phyloP scores from a whole-genome alignment of 306 rosid genomes.

The Glycine tomentella region DNA sequence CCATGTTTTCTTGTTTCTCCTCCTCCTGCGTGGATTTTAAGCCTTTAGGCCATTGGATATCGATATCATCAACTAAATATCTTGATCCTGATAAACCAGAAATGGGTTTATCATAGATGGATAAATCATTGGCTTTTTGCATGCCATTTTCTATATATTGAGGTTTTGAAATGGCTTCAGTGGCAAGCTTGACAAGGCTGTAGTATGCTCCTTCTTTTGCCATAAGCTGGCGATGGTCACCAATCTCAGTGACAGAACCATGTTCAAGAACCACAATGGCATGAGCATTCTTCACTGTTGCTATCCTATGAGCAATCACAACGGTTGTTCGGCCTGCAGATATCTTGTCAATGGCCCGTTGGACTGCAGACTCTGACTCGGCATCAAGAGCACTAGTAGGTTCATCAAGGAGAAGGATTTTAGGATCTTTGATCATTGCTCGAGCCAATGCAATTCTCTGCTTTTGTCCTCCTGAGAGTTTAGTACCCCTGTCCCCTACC shows the following conservation, averaged over 20 bases:
- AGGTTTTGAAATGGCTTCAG: slow-evolving; percentile 60
- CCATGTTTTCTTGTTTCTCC: slow-evolving; percentile 48
- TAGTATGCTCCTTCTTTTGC: slow-evolving; percentile 71
- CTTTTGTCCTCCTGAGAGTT: slow-evolving; percentile 92
- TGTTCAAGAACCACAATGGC: slow-evolving; percentile 77
- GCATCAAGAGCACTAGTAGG: slow-evolving; percentile 93
- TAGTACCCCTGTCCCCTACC: slow-evolving; percentile 89
- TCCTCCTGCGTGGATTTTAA: slow-evolving; percentile 46
- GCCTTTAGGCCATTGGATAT: neutral
- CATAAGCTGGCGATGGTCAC: slow-evolving; percentile 80
- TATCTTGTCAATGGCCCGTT: slow-evolving; percentile 84
- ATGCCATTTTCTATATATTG: slow-evolving; percentile 38
- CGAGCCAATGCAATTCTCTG: slow-evolving; percentile 90
- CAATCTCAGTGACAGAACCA: slow-evolving; percentile 79
- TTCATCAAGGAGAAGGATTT: slow-evolving; percentile 83
- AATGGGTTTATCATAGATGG: slow-evolving; percentile 48
- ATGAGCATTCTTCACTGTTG: slow-evolving; percentile 76
- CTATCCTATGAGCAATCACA: slow-evolving; percentile 87
- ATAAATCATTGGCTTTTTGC: slow-evolving; percentile 44
- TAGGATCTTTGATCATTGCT: slow-evolving; percentile 89
- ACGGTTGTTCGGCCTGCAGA: slow-evolving; percentile 77
- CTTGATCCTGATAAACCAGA: slow-evolving; percentile 52
- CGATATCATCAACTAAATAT: slow-evolving; percentile 28
- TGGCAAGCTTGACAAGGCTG: slow-evolving; percentile 81
- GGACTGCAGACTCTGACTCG: slow-evolving; percentile 77